Base-by-base conservation (phyloP, 345 rosid species). In the Bruguiera parviflora region DNA sequence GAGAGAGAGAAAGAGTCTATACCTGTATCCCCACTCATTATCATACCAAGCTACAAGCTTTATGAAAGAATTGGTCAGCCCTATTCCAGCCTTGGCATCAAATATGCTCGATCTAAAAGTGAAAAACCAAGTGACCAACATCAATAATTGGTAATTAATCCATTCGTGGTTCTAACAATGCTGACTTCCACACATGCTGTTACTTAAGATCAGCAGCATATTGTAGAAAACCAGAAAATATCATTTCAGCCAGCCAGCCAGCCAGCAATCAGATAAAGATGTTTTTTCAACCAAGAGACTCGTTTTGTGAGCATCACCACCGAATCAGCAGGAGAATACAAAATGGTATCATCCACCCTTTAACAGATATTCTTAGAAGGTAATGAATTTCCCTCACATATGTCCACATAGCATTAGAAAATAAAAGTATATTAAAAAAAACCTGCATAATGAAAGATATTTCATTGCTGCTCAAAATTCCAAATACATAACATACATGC, bases 21-120 rank as follows among this genome's bases (percentile, higher is more conserved):
- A 95, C 99, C 98, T 96, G 89, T 96, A 96, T 66, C 99, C 99
- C 99, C 99, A 96, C 71, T 96, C 99, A 4, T 96, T 96, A 79
- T 92, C 99, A 18, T 96, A 96, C 99, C 99, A 96, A 2, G 97
- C 73, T 61, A 96, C 90, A 43, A 96, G 82, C 85, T 96, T 96
- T 87, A 85, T 85, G 82, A 96, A 92, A 29, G 95, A 90, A 67
- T 61, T 64, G 66, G 83, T 86, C 81, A 96, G 77, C 39, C 97
- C 99, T 61, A 96, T 96, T 61, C 99, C 99, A 8, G 99, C 99
- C 65, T 90, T 90, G 33, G 99, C 98, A 51, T 96, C 99, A 43
- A 96, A 96, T 81, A 96, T 92, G 82, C 98, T 96, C 63, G 99
- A 96, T 85, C 99, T 96, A 81, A 64, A 56, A 73, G 61, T 10